Base-by-base conservation (phyloP, 2,329 filamentous ascomycete species). In the Phyllosticta citriasiana region DNA sequence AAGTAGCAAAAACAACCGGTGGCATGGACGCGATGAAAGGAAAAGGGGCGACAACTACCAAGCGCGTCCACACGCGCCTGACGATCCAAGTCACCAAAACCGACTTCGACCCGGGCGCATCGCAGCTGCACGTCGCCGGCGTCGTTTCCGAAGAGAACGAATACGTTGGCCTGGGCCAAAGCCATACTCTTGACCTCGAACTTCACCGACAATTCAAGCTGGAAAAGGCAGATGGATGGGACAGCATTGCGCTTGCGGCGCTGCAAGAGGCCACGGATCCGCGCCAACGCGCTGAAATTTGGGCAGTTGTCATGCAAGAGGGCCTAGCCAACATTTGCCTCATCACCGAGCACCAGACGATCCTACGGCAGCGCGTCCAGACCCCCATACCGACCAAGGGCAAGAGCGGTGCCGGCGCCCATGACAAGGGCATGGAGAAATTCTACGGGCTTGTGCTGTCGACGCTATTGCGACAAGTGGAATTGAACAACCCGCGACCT, bases 281-380 rank as follows among this genome's bases (percentile, higher is more conserved):
- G 66, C 87, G 90, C 65, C 86, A 87, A 69, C 86, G 88, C 64
- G 91, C 91, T 0, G 88, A 93, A 64, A 82, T 96, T 19, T 90
- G 91, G 60, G 93, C 94, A 0, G 87, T 97, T 0, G 89, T 97
- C 25, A 93, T 99, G 88, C 89, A 96, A 68, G 93, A 97, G 69
- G 88, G 89, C 2, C 74, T 89, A 16, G 88, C 90, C 62, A 91
- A 92, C 72, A 88, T 94, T 65, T 93, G 89, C 73, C 80, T 92
- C 24, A 88, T 94, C 60, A 92, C 88, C 2, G 86, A 91, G 69
- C 86, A 88, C 72, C 88, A 90, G 67, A 93, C 89, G 3, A 82
- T 93, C 27, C 74, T 91, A 61, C 87, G 89, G 66, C 85, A 88
- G 69, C 77, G 81, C 27, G 78, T 94, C 33, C 87, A 91, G 73